Evolutionary conservation across 306 rosid genomes (phyloP).

Genomic region (Corylus heterophylla): DNA sequence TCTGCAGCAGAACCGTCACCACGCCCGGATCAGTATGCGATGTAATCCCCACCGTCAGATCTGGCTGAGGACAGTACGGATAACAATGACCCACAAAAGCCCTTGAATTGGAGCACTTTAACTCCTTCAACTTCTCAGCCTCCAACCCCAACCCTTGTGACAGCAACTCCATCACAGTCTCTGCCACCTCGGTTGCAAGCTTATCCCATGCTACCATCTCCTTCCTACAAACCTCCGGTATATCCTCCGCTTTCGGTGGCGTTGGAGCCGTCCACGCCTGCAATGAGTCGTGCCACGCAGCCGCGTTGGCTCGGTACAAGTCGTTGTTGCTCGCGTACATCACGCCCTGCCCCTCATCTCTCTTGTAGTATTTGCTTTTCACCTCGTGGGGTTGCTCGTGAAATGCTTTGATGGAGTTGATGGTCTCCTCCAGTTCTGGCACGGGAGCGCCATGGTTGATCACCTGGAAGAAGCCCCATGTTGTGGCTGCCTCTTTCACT

Average conservation of each 20-base stretch:
- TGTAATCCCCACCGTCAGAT: constrained; percentile 32
- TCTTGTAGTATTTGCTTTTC: constrained; percentile 38
- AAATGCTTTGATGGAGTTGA: constrained; percentile 34
- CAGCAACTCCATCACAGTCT: constrained; percentile 41
- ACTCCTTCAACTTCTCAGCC: constrained; percentile 33
- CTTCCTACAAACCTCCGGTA: constrained; percentile 30
- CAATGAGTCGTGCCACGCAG: constrained; percentile 43
- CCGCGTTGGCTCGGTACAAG: constrained; percentile 30
- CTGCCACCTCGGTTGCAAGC: constrained; percentile 27
- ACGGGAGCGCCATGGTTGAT: constrained; percentile 40
- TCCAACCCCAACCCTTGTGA: constrained; percentile 44
- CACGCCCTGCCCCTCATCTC: constrained; percentile 36
- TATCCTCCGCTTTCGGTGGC: constrained; percentile 2
- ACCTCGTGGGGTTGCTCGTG: constrained; percentile 36
- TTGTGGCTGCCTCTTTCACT: constrained; percentile 36
- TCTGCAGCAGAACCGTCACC: constrained; percentile 30
- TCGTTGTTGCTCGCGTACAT: constrained; percentile 43
- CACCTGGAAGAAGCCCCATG: constrained; percentile 56
- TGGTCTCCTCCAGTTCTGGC: constrained; percentile 21
- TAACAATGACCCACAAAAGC: constrained; percentile 26
- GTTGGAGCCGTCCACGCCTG: constrained; percentile 37
- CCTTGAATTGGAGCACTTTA: constrained; percentile 17
- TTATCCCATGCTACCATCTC: constrained; percentile 35
- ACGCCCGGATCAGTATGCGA: constrained; percentile 37
- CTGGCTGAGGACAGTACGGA: constrained; percentile 45